Base-by-base conservation (phyloP, 129 eudicot species). In the Ambrosia trifida region DNA sequence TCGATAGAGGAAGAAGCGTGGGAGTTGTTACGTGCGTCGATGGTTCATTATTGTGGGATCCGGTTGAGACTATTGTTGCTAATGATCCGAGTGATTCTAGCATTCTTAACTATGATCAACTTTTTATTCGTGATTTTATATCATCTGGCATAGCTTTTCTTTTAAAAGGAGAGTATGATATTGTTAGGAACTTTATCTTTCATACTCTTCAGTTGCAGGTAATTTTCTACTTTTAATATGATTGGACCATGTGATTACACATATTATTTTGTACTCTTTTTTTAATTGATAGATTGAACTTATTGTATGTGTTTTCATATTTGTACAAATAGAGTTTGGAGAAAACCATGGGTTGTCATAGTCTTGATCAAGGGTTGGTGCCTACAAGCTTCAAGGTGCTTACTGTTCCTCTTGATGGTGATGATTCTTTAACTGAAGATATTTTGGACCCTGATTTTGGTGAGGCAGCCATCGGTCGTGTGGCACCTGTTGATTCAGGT, bases 401-500 rank as follows among this genome's bases (percentile, higher is more conserved):
- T 16, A 83, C 91, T 11, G 78, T 93, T 66, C 91, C 96, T 19
- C 91, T 87, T 77, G 96, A 93, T 50, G 91, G 96, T 53, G 98
- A 92, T 87, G 96, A 85, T 63, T 83, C 91, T 69, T 88, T 91
- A 50, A 89, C 96, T 38, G 98, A 92, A 85, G 98, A 92, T 54
- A 89, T 89, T 20, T 66, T 92, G 75, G 98, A 92, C 79, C 98
- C 98, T 0, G 98, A n/a, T n/a, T n/a, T n/a, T n/a, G n/a, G n/a
- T n/a, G n/a, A n/a, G n/a, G n/a, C n/a, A n/a, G n/a, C n/a, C 38
- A 92, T 92, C 45, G 98, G 98, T 70, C 95, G 96, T n/a, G 98
- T 93, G 69, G 98, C 98, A 53, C 98, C 98, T 31, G 98, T 93
- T 76, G 98, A 93, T 76, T 93, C 96, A 56, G 98, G 98, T 89